Evolutionary conservation across 768 basidiomycete genomes (phyloP), one percentile per base, ranked within the genome.

Genomic region (Boletus coccyginus): DNA sequence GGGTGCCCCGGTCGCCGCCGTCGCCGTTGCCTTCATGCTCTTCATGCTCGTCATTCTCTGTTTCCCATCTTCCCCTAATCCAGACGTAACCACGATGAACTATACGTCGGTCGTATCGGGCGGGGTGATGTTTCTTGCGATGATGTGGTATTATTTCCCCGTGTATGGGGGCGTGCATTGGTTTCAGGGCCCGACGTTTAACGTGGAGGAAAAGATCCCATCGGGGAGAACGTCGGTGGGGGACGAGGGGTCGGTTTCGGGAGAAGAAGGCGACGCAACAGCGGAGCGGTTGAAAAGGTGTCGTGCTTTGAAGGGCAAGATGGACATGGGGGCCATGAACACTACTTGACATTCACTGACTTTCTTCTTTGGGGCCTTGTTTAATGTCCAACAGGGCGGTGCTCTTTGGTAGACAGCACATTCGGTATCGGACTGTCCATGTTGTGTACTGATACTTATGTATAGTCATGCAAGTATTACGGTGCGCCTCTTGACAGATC

Each of bases 141-240:
- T 84, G 7, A 55, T 72, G 0, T 90, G 83, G 75, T 91, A 84
- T 68, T 90, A 83, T 73, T 78, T 85, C 66, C 86, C 86, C 0
- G 72, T 74, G n/a, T 87, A 88, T 56, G 88, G 89, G 6, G 88
- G 87, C 11, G 71, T 77, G 12, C 71, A 85, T 62, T 88, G 87
- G 87, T 90, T 89, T 66, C 78, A 68, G 19, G 87, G 87, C 0
- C 87, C 87, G 1, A 70, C 81, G 10, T 59, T 69, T 57, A 74
- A 82, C 60, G 69, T 80, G 70, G 76, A 41, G 44, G 29, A 17
- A 17, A 46, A 10, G 6, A 16, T 7, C 11, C 16, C 29, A 13
- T 10, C n/a, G 17, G 11, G 24, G 17, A 14, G 24, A 19, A 11
- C 17, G n/a, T 46, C 59, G 7, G 41, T 42, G 19, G 40, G 10